Percentiles rank a stretch among this genome's conserved stretches.
Conservation (phyloP, 495 filamentous ascomycete genomes). For the Podospora bellae-mahoneyi region DNA sequence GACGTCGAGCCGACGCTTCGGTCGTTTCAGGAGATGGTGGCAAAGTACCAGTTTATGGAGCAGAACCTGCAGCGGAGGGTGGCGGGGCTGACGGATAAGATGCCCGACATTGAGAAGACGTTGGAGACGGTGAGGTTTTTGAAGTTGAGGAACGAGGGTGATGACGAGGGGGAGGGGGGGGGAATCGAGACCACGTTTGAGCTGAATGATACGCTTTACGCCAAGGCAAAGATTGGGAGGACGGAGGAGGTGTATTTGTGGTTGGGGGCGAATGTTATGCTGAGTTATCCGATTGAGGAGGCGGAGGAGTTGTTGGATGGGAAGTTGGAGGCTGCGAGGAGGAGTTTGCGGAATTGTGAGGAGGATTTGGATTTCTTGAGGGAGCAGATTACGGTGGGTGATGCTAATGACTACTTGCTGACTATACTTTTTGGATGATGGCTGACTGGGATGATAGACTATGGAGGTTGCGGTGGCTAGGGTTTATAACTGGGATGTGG, state of each 20-base stretch:
- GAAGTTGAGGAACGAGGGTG: slow-evolving; percentile 48
- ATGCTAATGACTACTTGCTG: too few species aligned
- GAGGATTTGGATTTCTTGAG: slow-evolving; percentile 95
- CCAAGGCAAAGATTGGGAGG: slow-evolving; percentile 74
- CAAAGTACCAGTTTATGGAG: slow-evolving; percentile 99
- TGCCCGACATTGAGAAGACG: slow-evolving; percentile 97
- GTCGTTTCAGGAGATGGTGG: slow-evolving; percentile 98
- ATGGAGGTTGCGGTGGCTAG: slow-evolving; percentile 93
- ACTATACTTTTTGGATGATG: neutral
- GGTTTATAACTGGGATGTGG: slow-evolving; percentile 99
- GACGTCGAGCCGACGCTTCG: slow-evolving; percentile 88
- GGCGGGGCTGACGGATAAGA: slow-evolving; percentile 84
- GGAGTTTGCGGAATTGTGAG: slow-evolving; percentile 78
- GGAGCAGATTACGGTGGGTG: slow-evolving; percentile 88
- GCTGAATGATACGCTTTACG: slow-evolving; percentile 92
- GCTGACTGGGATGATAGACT: slow-evolving; percentile 53
- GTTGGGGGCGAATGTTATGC: slow-evolving; percentile 98
- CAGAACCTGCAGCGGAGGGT: slow-evolving; percentile 80
- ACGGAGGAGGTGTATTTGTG: slow-evolving; percentile 95
- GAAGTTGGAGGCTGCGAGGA: slow-evolving; percentile 75
- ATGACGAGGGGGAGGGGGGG: slow-evolving; percentile 46
- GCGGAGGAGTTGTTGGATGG: slow-evolving; percentile 73
- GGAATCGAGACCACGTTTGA: slow-evolving; percentile 90
- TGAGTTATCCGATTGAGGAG: slow-evolving; percentile 86
- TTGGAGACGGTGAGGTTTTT: slow-evolving; percentile 87